Percentiles rank a stretch among this genome's conserved stretches.
phyloP scores from a whole-genome alignment of 495 filamentous ascomycete genomes.

The Diplogelasinospora grovesii region DNA sequence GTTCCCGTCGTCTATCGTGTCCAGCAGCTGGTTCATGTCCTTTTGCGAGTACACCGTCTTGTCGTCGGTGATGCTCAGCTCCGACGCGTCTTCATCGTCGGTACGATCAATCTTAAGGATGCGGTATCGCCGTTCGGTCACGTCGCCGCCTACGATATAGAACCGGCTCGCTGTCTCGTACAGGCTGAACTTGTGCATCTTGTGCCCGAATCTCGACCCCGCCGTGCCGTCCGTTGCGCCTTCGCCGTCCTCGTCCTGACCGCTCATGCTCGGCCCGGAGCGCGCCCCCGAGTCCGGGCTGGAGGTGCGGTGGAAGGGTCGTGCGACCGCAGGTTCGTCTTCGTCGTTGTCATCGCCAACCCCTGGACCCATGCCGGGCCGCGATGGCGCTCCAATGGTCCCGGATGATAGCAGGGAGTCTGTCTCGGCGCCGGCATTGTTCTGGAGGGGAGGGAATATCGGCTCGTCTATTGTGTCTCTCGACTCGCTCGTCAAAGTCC shows the following conservation, averaged over 20 bases:
- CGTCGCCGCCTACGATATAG: constrained; percentile 88
- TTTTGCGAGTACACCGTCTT: constrained; percentile 88
- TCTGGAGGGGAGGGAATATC: constrained; percentile 38
- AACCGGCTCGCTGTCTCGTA: constrained; percentile 91
- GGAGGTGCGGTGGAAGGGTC: constrained; percentile 55
- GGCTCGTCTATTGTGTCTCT: constrained; percentile 19
- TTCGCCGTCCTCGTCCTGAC: constrained; percentile 42
- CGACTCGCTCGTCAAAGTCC: no score
- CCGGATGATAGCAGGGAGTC: constrained; percentile 15
- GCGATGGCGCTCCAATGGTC: constrained; percentile 12
- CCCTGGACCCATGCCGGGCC: constrained; percentile 25
- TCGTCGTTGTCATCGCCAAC: constrained; percentile 52
- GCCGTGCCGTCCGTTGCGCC: constrained; percentile 21
- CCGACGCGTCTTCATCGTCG: constrained; percentile 61
- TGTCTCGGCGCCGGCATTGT: constrained; percentile 31
- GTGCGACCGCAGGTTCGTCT: constrained; percentile 57
- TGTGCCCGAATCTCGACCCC: constrained; percentile 52
- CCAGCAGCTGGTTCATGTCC: constrained; percentile 87
- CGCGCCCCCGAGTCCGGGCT: constrained; percentile 45
- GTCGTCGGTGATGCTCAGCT: constrained; percentile 82
- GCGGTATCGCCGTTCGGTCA: constrained; percentile 78
- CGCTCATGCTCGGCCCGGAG: constrained; percentile 9
- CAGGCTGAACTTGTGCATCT: constrained; percentile 92
- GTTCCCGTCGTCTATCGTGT: constrained; percentile 94
- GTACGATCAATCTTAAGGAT: constrained; percentile 94